Evolutionary conservation across 228 moss, liverwort and hornwort species (phyloP).

Genomic region (Sphagnum fallax): DNA sequence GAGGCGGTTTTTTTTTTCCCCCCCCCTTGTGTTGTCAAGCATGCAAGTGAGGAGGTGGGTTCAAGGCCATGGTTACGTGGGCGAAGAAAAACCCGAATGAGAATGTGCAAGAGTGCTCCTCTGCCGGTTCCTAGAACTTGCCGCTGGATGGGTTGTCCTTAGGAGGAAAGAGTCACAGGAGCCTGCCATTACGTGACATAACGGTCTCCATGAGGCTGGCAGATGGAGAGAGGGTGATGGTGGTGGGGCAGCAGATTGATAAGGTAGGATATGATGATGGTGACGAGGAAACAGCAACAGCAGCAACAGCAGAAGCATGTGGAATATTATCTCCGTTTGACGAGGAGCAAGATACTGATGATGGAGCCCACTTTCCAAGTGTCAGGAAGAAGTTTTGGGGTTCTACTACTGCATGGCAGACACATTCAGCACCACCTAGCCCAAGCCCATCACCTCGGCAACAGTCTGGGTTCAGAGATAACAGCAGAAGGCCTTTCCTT

Average conservation of each 20-base stretch:
- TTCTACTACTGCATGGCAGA: conserved; percentile 15
- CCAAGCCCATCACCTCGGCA: not conserved
- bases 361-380: conserved; percentile 3
- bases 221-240: conserved; percentile 5
- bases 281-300: not conserved
- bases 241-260: not conserved
- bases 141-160: conserved; percentile 9
- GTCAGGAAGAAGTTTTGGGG: conserved; percentile 17
- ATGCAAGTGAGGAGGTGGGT: too few species aligned
- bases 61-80: too few species aligned
- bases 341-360: conserved; percentile 2
- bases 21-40: too few species aligned
- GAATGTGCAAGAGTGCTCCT: too few species aligned
- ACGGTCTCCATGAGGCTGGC: conserved; percentile 17
- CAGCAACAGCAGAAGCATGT: not conserved
- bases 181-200: conserved; percentile 6
- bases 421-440: conserved; percentile 10
- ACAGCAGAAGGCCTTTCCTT: not conserved
- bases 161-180: conserved; percentile 2
- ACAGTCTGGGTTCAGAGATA: too few species aligned
- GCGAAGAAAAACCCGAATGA: too few species aligned
- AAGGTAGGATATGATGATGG: too few species aligned
- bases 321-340: not conserved
- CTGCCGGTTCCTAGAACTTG: not conserved
- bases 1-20: too few species aligned